Percentiles rank a stretch among this genome's conserved stretches.
These are phyloP conservation scores for Asterochloris erici DNA, from an alignment of 139 green algal species.

Conservation along the genomic window DNA sequence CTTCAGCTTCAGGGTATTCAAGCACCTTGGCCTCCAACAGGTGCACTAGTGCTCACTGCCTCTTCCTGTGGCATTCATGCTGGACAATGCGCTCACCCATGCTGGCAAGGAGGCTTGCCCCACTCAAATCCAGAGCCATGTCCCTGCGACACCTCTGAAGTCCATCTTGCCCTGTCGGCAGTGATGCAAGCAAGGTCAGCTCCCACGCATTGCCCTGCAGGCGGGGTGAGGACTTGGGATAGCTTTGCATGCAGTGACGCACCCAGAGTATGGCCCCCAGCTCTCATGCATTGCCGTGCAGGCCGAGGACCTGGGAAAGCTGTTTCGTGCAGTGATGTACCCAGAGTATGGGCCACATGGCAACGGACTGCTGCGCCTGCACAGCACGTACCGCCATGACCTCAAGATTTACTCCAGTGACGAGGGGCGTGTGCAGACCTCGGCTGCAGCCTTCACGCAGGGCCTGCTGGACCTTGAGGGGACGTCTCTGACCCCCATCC, in stretches of 20 bases:
- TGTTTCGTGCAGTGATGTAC: conserved; percentile 97
- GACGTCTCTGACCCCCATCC: conserved; percentile 81
- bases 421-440: conserved; percentile 88
- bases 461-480: conserved; percentile 95
- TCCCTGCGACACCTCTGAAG: neutral
- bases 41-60: too few species aligned
- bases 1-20: too few species aligned
- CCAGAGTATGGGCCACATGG: conserved; percentile 61
- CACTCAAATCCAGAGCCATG: too few species aligned
- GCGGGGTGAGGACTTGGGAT: conserved; percentile 88
- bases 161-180: neutral
- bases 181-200: neutral
- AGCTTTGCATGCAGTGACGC: conserved; percentile 95
- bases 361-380: conserved; percentile 91
- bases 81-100: too few species aligned
- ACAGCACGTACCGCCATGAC: conserved; percentile 98
- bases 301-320: conserved; percentile 84
- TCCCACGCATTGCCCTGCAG: conserved; percentile 20
- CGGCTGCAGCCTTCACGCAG: conserved; percentile 83
- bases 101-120: too few species aligned
- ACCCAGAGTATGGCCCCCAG: conserved; percentile 59
- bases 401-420: conserved; percentile 99
- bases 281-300: conserved; percentile 11
- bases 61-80: too few species aligned
- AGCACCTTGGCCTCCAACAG: too few species aligned